Base-by-base conservation (phyloP, 805 yeast genomes). In the Cyberlindnera japonica region DNA sequence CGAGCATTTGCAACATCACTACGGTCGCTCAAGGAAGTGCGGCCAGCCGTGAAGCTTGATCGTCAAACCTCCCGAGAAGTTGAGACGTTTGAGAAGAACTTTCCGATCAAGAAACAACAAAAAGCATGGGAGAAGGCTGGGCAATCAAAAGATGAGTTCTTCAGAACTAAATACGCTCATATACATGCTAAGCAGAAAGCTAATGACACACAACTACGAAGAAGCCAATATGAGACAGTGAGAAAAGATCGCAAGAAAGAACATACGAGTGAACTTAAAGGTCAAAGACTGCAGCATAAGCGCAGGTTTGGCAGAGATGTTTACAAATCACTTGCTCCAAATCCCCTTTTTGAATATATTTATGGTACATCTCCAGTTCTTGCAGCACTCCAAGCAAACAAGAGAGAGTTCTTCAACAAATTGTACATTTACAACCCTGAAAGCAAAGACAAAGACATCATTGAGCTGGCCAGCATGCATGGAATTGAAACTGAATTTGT, bases 281-380 rank as follows among this genome's bases (percentile, higher is more conserved):
- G 35, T 6, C 45, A 48, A 10, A 51, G 53, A 34, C 24, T 25
- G 13, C 40, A 45, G 20, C 53, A 48, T 38, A 48, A 41, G 35
- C 32, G 45, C 14, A 45, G 40, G 27, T 53, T 45, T 22, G 43
- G 41, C 17, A 42, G 40, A 36, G 58, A 55, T 14, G 42, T 51
- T 7, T 54, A 52, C 35, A 50, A 43, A 13, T 43, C 51, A 11
- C 37, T 61, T 15, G 45, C 50, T 31, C 55, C 59, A 14, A 71
- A 72, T 38, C 81, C 83, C 0, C 55, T 77, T 25, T 61, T 72
- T 35, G 95, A 88, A 54, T 82, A 81, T 55, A 62, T 88, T 3
- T 87, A 72, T 55, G 96, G 96, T 8, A 78, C 82, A 0, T 81
- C 83, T 40, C 66, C 95, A 0, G 91, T 89, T 3, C 48, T 71